Conservation (phyloP, 305 asterid genomes). For the Striga hermonthica region DNA sequence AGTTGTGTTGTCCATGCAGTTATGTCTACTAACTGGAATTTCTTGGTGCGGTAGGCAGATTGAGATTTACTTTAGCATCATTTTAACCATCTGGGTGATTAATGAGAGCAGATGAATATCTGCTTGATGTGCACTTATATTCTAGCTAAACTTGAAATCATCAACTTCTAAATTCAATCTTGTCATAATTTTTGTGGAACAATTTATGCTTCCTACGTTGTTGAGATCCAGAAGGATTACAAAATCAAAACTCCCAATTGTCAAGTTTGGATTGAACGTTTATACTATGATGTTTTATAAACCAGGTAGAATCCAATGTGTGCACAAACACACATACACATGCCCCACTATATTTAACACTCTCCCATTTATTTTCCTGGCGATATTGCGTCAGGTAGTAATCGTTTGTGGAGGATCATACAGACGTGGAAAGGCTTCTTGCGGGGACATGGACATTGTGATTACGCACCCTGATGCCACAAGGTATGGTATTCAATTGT, state of each 20-base stretch:
- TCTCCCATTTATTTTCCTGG: conserved; percentile 27
- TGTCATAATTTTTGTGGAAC: conserved; percentile 6
- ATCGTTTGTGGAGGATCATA: conserved; percentile 94
- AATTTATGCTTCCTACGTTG: conserved; percentile 11
- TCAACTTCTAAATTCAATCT: background rate
- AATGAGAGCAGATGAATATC: conserved; percentile 1
- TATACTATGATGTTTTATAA: background rate
- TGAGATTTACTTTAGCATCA: background rate
- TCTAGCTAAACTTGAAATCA: background rate
- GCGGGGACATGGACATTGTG: conserved; percentile 95
- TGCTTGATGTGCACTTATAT: conserved; percentile 17
- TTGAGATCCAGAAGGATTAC: background rate
- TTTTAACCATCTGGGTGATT: conserved; percentile 24
- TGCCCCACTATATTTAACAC: background rate
- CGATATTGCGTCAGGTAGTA: conserved; percentile 48
- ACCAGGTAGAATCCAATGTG: too few species aligned
- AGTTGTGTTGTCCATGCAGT: too few species aligned
- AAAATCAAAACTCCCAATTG: conserved; percentile 1
- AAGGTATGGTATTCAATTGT: conserved; percentile 48
- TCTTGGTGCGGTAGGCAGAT: too few species aligned
- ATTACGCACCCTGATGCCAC: conserved; percentile 87
- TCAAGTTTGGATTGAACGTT: background rate
- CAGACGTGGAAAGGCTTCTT: conserved; percentile 90
- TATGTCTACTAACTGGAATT: too few species aligned
- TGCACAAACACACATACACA: too few species aligned